Evolutionary conservation across 129 eudicot species (phyloP).

Genomic region (Ambrosia trifida): DNA sequence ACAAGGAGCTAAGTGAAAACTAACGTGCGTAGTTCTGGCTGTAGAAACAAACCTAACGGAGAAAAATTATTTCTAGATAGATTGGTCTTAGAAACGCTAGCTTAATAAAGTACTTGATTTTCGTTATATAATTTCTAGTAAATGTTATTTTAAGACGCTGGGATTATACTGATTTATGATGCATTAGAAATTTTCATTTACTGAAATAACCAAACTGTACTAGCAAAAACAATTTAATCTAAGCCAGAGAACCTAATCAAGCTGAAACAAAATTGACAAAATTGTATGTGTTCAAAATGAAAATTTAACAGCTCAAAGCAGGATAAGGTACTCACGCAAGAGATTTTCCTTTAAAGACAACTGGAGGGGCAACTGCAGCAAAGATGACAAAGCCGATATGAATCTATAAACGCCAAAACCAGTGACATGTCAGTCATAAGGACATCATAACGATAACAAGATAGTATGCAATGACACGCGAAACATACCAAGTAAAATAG

Average conservation of each 20-base stretch:
- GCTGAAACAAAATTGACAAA: conserved; percentile 1
- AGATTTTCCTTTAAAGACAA: conserved; percentile 93
- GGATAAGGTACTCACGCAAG: conserved; percentile 68
- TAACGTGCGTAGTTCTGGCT: neutral
- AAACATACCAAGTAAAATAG: conserved; percentile 72
- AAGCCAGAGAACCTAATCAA: conserved; percentile 6
- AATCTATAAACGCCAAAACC: conserved; percentile 48
- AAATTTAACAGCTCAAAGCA: neutral
- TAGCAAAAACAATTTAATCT: neutral
- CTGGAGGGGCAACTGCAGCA: conserved; percentile 98
- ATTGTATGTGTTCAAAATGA: neutral
- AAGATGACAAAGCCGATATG: conserved; percentile 81
- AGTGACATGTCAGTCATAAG: conserved; percentile 17
- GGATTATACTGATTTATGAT: neutral
- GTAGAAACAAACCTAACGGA: neutral
- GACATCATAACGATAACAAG: neutral
- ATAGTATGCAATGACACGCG: neutral
- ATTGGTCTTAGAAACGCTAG: neutral
- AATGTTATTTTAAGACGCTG: neutral
- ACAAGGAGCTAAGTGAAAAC: neutral
- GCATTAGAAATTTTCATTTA: neutral
- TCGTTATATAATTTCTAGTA: neutral
- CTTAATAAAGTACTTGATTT: conserved; percentile 1
- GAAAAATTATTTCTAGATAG: conserved; percentile 1
- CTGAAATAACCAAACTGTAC: neutral